Evolutionary conservation across 345 rosid genomes (phyloP), one percentile per base, ranked within the genome.

Genomic region (Raphanus raphanistrum): DNA sequence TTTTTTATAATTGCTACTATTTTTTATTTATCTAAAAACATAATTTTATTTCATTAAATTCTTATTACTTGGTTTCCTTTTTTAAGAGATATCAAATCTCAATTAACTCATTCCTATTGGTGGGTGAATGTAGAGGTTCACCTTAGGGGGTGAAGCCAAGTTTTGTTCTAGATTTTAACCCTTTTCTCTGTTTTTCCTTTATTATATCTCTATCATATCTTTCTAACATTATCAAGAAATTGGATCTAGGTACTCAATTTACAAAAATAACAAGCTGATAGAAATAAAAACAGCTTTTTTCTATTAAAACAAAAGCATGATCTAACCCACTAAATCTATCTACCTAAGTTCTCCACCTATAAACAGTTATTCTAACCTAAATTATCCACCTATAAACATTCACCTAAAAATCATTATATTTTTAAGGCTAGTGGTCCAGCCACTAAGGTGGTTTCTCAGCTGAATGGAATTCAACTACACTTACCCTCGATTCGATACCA

Each of bases 321-420:
- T 26, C 16, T 41, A 60, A 27, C 28, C 67, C 72, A 65, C 76
- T 65, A 76, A 65, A 72, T n/a, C 43, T 27, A 66, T 32, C 55
- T 66, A 26, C 81, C 81, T 66, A 78, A 78, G 61, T 45, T 26
- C 63, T 72, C 81, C 81, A 78, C 73, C 60, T 6, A 45, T n/a
- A 66, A 57, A 78, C 58, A 45, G 59, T 2, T 45, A 10, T 45
- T 45, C 15, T 45, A 27, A 78, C 81, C 81, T 59, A 78, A 78
- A 59, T 45, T 26, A 57, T 66, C 81, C 77, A 78, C 73, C 61
- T 6, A 48, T 25, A 66, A 45, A 72, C 61, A 48, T 72, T 3
- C 13, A 72, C 77, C 73, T 78, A 78, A 72, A 15, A 55, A 29
- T 29, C 52, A 58, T 12, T 60, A 77, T 13, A 58, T 59, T 33